These are phyloP conservation scores for Chrysosphaeria jannelii DNA, from an alignment of 2,329 filamentous ascomycete species.

Conservation along the genomic window DNA sequence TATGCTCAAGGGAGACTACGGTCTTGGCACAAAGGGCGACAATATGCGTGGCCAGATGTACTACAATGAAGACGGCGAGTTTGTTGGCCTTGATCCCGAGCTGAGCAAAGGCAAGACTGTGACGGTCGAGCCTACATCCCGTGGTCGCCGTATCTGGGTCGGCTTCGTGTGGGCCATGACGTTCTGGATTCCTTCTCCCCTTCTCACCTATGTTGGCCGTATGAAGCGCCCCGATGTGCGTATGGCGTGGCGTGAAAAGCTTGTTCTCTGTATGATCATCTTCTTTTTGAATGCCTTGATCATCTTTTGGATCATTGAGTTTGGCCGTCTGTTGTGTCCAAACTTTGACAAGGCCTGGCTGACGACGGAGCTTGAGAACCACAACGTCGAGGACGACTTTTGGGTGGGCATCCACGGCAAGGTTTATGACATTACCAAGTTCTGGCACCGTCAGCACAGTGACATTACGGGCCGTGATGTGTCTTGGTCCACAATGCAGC, in stretches of 20 bases:
- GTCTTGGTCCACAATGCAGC: conserved; percentile 34
- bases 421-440: conserved; percentile 79
- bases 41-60: conserved; percentile 41
- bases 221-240: conserved; percentile 96
- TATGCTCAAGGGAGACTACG: conserved; percentile 47
- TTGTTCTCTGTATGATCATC: conserved; percentile 59
- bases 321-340: conserved; percentile 65
- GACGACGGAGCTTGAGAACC: conserved; percentile 32
- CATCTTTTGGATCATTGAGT: conserved; percentile 74
- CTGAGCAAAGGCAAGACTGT: conserved; percentile 49
- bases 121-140: conserved; percentile 32
- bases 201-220: conserved; percentile 53
- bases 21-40: conserved; percentile 65
- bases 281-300: conserved; percentile 50
- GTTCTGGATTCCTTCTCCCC: conserved; percentile 77
- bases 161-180: conserved; percentile 59
- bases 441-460: conserved; percentile 63
- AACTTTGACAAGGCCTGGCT: conserved; percentile 80
- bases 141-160: conserved; percentile 48
- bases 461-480: conserved; percentile 30
- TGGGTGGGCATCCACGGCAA: conserved; percentile 67
- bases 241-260: conserved; percentile 89
- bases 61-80: conserved; percentile 40
- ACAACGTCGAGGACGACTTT: conserved; percentile 45
- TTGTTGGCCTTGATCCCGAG: conserved; percentile 46